A percentile compares a stretch with the other conserved stretches of the same genome.
phyloP scores from a whole-genome alignment of 2,329 filamentous ascomycete species.

The Botrytis sinoallii region DNA sequence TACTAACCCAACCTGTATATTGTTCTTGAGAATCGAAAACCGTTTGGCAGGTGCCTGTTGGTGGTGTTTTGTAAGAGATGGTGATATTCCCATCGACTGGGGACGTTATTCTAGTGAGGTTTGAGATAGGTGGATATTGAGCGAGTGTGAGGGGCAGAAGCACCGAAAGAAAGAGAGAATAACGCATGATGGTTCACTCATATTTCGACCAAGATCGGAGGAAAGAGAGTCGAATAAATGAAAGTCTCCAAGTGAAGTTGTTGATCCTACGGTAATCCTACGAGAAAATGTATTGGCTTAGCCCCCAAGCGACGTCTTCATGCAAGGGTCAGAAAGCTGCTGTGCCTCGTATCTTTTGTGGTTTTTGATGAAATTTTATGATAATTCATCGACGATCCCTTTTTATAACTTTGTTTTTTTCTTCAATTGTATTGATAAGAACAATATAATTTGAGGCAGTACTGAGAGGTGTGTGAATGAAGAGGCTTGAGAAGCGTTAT shows the following conservation, averaged over 20 bases:
- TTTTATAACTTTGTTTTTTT: not conserved
- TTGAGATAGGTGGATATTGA: slow-evolving; percentile 41
- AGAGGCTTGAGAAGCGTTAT: not conserved
- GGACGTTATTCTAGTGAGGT: slow-evolving; percentile 57
- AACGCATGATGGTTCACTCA: slow-evolving; percentile 35
- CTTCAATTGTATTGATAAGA: not conserved
- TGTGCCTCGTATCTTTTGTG: slow-evolving; percentile 3
- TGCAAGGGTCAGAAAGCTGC: slow-evolving; percentile 4
- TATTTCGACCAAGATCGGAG: slow-evolving; percentile 25
- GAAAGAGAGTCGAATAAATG: slow-evolving; percentile 16
- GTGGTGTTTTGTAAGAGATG: slow-evolving; percentile 63
- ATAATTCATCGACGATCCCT: not conserved
- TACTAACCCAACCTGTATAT: slow-evolving; percentile 65
- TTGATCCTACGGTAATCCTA: slow-evolving; percentile 12
- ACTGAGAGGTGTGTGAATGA: not conserved
- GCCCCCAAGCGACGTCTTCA: slow-evolving; percentile 7
- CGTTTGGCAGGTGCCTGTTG: slow-evolving; percentile 60
- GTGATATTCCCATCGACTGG: slow-evolving; percentile 62
- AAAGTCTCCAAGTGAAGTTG: not conserved
- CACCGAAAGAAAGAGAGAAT: slow-evolving; percentile 26
- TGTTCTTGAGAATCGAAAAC: slow-evolving; percentile 64
- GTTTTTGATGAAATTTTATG: not conserved
- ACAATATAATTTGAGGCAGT: not conserved
- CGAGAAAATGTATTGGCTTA: not conserved
- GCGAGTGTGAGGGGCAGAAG: slow-evolving; percentile 31